Base-by-base conservation (phyloP, 1,139 yeast genomes). In the Cylindricascospora bacillispora region DNA sequence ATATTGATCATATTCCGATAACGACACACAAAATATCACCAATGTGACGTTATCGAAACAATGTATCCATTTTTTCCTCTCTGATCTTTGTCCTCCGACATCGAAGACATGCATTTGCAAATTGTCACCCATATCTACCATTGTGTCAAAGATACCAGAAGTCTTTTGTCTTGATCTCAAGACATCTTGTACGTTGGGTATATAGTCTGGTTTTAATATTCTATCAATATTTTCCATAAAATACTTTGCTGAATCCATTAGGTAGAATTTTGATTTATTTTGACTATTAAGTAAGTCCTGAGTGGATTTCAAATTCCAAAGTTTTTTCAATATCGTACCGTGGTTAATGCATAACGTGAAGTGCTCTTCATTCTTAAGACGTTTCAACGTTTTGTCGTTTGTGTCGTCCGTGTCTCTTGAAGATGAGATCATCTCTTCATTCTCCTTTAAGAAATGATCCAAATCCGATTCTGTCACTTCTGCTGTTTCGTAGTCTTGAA, bases 81-180 rank as follows among this genome's bases (percentile, higher is more conserved):
- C 98, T 24, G 86, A 73, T 35, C 98, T 64, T 18, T 85, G 95
- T 2, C 95, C 95, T 38, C 95, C 95, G 29, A 85, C 95, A 54
- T 85, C 95, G 51, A 68, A 83, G 67, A 85, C 73, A 54, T 82
- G 93, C 35, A 83, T 69, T 47, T 74, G 74, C 33, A 82, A 60
- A 25, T 45, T 43, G 4, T 70, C 66, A 24, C 82, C 86, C 74
- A 83, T 70, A 40, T 76, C 75, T 47, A 85, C 81, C 35, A 67
- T 65, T 38, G 82, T 75, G 49, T 83, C 95, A 48, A 76, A 82
- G 27, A 85, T 82, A 58, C 97, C 95, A 1, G 93, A 79, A 0
- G 97, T 85, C 59, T 82, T 85, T 51, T 82, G 81, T 59, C 97
- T 74, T 7, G 94, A 83, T 41, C 93, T 67, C 40, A 85, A 64